Base-by-base conservation (phyloP, 2,329 filamentous ascomycete species). In the Rutstroemia sp. region DNA sequence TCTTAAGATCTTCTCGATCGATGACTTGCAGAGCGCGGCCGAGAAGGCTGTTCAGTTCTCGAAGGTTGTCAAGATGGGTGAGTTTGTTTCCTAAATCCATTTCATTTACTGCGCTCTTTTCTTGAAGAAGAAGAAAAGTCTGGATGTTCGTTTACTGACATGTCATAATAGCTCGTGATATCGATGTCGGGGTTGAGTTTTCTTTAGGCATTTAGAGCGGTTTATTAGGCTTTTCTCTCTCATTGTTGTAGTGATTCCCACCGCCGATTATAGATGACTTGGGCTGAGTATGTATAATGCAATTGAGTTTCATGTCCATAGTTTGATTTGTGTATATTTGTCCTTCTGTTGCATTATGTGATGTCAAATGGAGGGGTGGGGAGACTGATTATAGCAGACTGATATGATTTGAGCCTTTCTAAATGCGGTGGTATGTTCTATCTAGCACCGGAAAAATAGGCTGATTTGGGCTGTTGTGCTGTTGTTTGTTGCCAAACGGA, bases 1-100 rank as follows among this genome's bases (percentile, higher is more conserved):
- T 68, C 84, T 99, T 71, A 99, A 99, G 87, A 99, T 99, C 77
- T 99, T 99, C 83, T 95, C 90, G 70, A 97, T 99, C 62, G 92
- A 97, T 72, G 94, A 99, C 77, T 83, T 99, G 69, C 94, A 99
- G 78, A 94, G 78, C 71, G 94, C 94, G 44, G 94, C 94, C 63
- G 94, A 97, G 83, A 97, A 95, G 82, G 88, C 92, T 30, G 94
- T 99, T 63, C 92, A 99, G 77, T 92, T 99, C 75, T 96, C 91
- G 69, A 97, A 96, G 84, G 89, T 99, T 66, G 94, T 99, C 69
- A 97, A 97, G 86, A 88, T 96, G 86, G 90, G 86, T 89, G 77
- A 79, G 86, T 81, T 49, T 7, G 34, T 50, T 37, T 49, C 4
- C 21, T 25, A 41, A 39, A 49, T 44, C 39, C 25, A n/a, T 47